Base-by-base conservation (phyloP, 2,329 filamentous ascomycete species). In the Aspergillus persii region DNA sequence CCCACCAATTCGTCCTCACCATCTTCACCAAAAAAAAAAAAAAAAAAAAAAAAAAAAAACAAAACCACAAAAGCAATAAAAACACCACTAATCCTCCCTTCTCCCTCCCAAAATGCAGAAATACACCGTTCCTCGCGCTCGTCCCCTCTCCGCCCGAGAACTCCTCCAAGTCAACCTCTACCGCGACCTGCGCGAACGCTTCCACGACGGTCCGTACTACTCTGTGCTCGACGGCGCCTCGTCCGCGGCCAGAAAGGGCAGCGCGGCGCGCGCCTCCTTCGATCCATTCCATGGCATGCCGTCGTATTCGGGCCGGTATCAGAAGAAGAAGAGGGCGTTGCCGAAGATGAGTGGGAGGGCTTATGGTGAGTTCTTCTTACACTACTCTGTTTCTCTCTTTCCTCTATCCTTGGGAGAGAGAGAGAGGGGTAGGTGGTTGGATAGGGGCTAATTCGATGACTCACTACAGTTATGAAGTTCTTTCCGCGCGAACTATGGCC, bases 211-310 rank as follows among this genome's bases (percentile, higher is more conserved):
- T 0, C 84, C 85, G 0, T 82, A 85, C 62, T 88, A 85, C 72
- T 81, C 83, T 0, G 77, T 84, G 18, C 76, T 86, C 4, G 80
- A 76, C 60, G 59, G 74, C 50, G 61, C 73, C 48, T 68, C 73
- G 23, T 66, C 73, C 50, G 60, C 76, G 57, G 73, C 79, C 58
- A 75, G 83, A 68, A 77, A 79, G 64, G 71, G 77, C 64, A 73
- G 73, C 62, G 61, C 74, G 66, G 74, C 78, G 66, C 71, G 79
- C 68, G 76, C 74, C 2, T 79, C 80, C 23, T 84, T 86, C 67
- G 84, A 88, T 69, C 83, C 86, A 2, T 88, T 88, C 66, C 79
- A 82, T 48, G 83, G 84, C 57, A 86, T 86, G 72, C 83, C 83
- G 44, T 85, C 84, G 0, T 88, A 86, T 68, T 81, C 81, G 15